Evolutionary conservation across 2,329 filamentous ascomycete species (phyloP).

Genomic region (Ophiostoma novo-ulmi): DNA sequence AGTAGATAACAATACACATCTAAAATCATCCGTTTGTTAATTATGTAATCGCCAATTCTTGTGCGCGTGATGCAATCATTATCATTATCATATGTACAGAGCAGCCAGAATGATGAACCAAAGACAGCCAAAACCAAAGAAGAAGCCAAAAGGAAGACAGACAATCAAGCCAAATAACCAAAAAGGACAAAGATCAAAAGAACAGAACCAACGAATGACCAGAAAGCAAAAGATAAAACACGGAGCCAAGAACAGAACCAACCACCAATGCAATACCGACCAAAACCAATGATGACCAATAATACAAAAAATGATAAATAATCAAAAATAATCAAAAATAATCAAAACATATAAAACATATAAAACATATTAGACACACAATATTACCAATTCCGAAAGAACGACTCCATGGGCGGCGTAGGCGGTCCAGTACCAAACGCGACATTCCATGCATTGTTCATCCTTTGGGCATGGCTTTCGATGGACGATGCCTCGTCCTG

Average conservation of each 20-base stretch:
- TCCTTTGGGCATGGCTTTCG: neutral
- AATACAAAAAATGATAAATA: neutral
- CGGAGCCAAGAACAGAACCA: neutral
- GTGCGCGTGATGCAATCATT: conserved; percentile 1
- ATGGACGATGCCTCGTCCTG: conserved; percentile 13
- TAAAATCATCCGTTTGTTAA: neutral
- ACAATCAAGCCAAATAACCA: neutral
- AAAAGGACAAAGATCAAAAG: neutral
- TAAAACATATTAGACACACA: too few species aligned
- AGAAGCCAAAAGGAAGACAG: neutral
- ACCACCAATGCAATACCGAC: neutral
- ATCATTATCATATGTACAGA: conserved; percentile 13
- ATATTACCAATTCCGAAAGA: neutral
- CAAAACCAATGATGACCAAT: neutral
- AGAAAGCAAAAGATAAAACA: neutral
- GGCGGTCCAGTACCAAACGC: conserved; percentile 1
- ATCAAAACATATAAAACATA: neutral
- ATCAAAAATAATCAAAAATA: neutral
- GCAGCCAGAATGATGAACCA: neutral
- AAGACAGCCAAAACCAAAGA: neutral
- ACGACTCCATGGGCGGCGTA: conserved; percentile 11
- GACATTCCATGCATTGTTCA: neutral
- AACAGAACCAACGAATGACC: neutral
- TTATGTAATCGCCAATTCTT: neutral
- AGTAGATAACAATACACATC: conserved; percentile 10